phyloP scores from a whole-genome alignment of 1,139 yeast genomes.

The Candida frijolesensis region DNA sequence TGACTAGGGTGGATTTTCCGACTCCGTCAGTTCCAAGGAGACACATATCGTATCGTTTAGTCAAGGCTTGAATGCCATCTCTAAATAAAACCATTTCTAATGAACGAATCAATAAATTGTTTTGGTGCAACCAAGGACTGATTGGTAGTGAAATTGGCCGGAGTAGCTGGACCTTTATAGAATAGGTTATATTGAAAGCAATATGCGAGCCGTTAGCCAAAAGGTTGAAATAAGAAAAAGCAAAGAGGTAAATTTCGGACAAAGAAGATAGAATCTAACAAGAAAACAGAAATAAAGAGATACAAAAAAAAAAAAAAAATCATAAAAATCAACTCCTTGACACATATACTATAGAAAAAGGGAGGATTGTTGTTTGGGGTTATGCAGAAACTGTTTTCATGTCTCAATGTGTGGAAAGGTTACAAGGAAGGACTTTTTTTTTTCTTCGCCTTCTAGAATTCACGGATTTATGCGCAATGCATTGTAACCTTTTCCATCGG shows the following conservation, averaged over 20 bases:
- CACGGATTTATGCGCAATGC: too few relatives aligned
- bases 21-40: slow-evolving; percentile 31
- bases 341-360: neutral
- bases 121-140: neutral
- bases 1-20: slow-evolving; percentile 36
- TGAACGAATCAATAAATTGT: neutral
- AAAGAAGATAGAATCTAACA: too few relatives aligned
- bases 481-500: too few relatives aligned
- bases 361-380: too few relatives aligned
- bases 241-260: neutral
- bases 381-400: too few relatives aligned
- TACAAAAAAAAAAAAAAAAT: neutral
- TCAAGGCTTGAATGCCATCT: slow-evolving; percentile 23
- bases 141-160: neutral
- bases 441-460: too few relatives aligned
- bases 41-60: slow-evolving; percentile 33
- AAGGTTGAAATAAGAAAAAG: neutral
- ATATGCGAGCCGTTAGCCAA: too few relatives aligned
- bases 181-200: too few relatives aligned
- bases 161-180: too few relatives aligned
- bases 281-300: neutral
- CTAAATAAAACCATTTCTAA: neutral
- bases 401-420: too few relatives aligned
- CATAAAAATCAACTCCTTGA: neutral
- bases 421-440: too few relatives aligned